Evolutionary conservation across 345 rosid species (phyloP).

Genomic region (Salix purpurea): DNA sequence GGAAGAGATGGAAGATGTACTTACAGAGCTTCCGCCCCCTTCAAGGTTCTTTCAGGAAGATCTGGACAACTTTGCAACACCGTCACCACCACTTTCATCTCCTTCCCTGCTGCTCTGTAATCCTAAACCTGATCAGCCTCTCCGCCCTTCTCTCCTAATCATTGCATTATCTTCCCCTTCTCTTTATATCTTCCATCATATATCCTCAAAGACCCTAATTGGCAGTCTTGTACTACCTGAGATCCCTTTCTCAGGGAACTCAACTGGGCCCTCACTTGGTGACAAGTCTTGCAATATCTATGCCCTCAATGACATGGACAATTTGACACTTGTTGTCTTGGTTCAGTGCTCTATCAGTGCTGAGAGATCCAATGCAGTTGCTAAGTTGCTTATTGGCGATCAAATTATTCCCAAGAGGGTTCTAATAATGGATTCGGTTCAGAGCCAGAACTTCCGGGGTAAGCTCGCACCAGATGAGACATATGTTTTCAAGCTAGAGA

Average conservation of each 20-base stretch:
- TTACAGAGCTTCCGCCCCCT: slow-evolving; percentile 90
- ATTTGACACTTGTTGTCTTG: slow-evolving; percentile 43
- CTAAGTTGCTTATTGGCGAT: slow-evolving; percentile 64
- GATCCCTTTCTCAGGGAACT: slow-evolving; percentile 60
- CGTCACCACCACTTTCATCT: slow-evolving; percentile 48
- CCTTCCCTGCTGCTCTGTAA: slow-evolving; percentile 67
- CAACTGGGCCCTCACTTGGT: slow-evolving; percentile 51
- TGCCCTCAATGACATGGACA: slow-evolving; percentile 38
- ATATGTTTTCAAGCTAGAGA: slow-evolving; percentile 74
- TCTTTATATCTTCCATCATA: slow-evolving; percentile 43
- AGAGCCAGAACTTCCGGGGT: slow-evolving; percentile 75
- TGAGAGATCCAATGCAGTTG: slow-evolving; percentile 63
- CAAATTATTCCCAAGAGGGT: slow-evolving; percentile 65
- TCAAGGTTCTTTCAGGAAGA: slow-evolving; percentile 94
- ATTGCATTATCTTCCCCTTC: slow-evolving; percentile 73
- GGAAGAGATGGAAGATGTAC: slow-evolving; percentile 73
- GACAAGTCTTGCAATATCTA: slow-evolving; percentile 85
- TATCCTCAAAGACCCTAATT: slow-evolving; percentile 56
- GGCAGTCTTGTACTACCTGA: slow-evolving; percentile 82
- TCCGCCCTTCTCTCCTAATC: slow-evolving; percentile 64
- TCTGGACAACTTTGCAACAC: slow-evolving; percentile 68
- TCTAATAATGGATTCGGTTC: slow-evolving; percentile 66
- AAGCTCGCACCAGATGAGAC: slow-evolving; percentile 72
- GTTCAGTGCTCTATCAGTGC: slow-evolving; percentile 62
- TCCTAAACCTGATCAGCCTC: slow-evolving; percentile 50